Evolutionary conservation across 768 basidiomycete genomes (phyloP), one percentile per base, ranked within the genome.

Genomic region (Pisolithus microcarpus): DNA sequence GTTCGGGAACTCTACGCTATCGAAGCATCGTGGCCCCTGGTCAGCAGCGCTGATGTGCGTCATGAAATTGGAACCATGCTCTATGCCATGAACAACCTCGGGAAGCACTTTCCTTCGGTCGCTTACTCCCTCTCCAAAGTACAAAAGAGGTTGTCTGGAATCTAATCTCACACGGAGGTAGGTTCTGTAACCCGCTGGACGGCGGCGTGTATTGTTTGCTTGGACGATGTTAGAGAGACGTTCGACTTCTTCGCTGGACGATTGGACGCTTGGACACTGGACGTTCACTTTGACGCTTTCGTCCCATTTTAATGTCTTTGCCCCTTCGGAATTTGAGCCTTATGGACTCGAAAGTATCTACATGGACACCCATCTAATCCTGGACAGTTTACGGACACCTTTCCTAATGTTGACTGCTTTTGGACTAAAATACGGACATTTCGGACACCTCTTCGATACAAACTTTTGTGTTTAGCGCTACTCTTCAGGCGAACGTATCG

Each of bases 1-100:
- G 75, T 85, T 47, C 74, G 77, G 39, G 84, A 88, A 62, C 72
- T 86, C n/a, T 75, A 81, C 49, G 65, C 77, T 51, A 69, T 84
- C 47, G 82, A 84, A 61, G 64, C 76, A 13, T 74, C 84, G 38
- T 87, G 85, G 82, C 76, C 83, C 9, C 69, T 78, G 36, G 69
- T 78, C 54, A 76, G 77, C 60, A 73, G 71, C 50, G 67, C 75
- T 49, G 84, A 86, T 52, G 66, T 82, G 48, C 79, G 81, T 54
- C 77, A 70, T 58, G 84, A 87, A 52, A 76, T 86, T 38, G 73
- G 72, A 31, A 72, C 78, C 16, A 64, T 88, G 46, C 69, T 84
- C 26, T 83, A 77, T 56, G 82, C 81, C 53, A 78, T 87, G 77
- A 81, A 72, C 52, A 77, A 70, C 51, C 76, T 87, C 42, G 75